These are phyloP conservation scores for Diutina neorugosa DNA, from an alignment of 1,139 yeast species.

Conservation along the genomic window DNA sequence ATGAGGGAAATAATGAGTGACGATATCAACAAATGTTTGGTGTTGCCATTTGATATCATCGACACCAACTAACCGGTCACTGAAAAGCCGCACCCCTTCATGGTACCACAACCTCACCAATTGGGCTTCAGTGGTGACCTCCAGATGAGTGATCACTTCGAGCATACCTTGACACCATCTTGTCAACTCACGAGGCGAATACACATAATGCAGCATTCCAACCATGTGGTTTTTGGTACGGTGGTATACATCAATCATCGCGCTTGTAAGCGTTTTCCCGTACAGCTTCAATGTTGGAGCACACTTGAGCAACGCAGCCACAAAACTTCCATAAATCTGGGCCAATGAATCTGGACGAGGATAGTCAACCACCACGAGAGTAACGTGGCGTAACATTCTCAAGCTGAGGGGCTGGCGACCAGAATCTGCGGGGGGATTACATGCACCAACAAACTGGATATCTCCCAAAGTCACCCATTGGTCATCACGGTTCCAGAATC, in stretches of 20 bases:
- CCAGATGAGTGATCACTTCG: constrained; percentile 22
- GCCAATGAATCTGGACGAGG: constrained; percentile 55
- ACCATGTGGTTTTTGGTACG: constrained; percentile 17
- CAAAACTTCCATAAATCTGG: constrained; percentile 58
- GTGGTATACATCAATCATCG: constrained; percentile 57
- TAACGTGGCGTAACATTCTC: constrained; percentile 61
- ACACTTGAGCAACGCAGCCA: constrained; percentile 43
- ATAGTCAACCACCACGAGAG: constrained; percentile 66
- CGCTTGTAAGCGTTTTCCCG: constrained; percentile 38
- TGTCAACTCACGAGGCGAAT: constrained; percentile 86
- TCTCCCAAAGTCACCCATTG: constrained; percentile 59
- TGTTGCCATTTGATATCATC: constrained; percentile 45
- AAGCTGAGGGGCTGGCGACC: constrained; percentile 52
- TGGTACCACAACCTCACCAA: constrained; percentile 67
- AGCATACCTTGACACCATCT: constrained; percentile 78
- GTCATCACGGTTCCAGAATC: constrained; percentile 63
- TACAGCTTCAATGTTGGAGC: constrained; percentile 54
- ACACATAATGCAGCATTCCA: constrained; percentile 48
- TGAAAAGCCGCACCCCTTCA: constrained; percentile 68
- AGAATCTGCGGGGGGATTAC: constrained; percentile 78
- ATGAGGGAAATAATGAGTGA: constrained; percentile 34
- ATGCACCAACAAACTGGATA: constrained; percentile 85
- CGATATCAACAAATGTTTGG: constrained; percentile 25
- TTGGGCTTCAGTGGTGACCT: constrained; percentile 17
- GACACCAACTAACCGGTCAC: constrained; percentile 48